Evolutionary conservation across 169 alveolate genomes (phyloP), one percentile per base, ranked within the genome.

Genomic region (Eimeria falciformis): DNA sequence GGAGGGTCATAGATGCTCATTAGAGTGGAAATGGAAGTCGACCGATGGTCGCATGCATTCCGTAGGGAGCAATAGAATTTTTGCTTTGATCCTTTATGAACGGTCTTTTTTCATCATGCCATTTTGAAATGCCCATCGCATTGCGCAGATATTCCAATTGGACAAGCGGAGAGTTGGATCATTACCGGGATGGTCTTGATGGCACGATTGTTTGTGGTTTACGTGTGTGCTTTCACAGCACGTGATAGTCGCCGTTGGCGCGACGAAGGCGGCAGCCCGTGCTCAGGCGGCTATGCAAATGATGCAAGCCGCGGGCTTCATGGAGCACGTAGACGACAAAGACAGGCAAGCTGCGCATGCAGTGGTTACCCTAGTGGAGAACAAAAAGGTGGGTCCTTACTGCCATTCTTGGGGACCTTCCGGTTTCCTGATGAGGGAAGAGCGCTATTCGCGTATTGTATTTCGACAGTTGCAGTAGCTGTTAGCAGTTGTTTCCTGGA

Each of bases 241-340:
- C 25, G 62, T 65, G 23, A 29, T 27, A 21, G 90, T 62, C 37
- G 93, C 90, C 62, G 78, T 90, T n/a, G 93, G 93, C 29, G 17
- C 77, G 21, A 75, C 93, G 6, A 90, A 90, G 84, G 88, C 90
- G 11, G 88, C 58, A 0, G 93, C 93, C 40, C 89, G 93, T 53
- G 93, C 93, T 17, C 73, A 56, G 47, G 93, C 93, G 25, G 93
- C 93, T 25, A 78, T 90, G 73, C 84, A 90, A 37, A 75, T 90
- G 90, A 75, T 90, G 93, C 81, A 65, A 27, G 58, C 65, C 33
- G 93, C 93, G 17, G 93, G 93, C 73, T 89, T 89, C 82, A 55
- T 89, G 14, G 83, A 89, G 71, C 93, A 50, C 47, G 93, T 89
- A 17, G 71, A 89, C 1, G 90, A 81, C 50, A 66, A 40, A 21